These are phyloP conservation scores for Puccinia triticina DNA, from an alignment of 1,284 basidiomycete genomes.

Conservation along the genomic window DNA sequence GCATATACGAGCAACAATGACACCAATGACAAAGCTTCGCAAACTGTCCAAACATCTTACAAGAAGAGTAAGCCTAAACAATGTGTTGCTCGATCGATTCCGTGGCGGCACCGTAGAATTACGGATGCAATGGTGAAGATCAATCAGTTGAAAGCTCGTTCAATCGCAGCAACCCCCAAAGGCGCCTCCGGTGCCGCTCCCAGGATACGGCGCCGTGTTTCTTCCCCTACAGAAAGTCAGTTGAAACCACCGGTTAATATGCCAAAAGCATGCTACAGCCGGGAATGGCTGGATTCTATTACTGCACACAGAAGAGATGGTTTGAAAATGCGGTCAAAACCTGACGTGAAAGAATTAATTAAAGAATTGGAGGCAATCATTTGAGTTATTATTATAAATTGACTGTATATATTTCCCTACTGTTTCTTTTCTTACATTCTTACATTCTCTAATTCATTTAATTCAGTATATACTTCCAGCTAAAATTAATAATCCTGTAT, in stretches of 20 bases:
- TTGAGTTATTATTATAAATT: no score
- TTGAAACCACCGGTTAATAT: background rate
- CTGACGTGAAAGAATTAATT: background rate
- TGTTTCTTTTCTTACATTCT: no score
- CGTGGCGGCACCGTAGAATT: constrained; percentile 15
- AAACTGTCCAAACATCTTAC: constrained; percentile 1
- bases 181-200: constrained; percentile 1
- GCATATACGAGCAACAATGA: constrained; percentile 18
- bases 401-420: no score
- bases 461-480: no score
- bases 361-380: background rate
- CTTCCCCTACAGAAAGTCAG: background rate
- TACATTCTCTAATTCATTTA: no score
- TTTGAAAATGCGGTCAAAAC: constrained; percentile 19
- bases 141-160: constrained; percentile 7
- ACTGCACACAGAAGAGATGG: background rate
- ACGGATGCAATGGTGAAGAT: background rate
- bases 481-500: no score
- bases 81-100: constrained; percentile 18
- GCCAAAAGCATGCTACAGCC: background rate
- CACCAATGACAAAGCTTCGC: constrained; percentile 16
- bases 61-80: background rate
- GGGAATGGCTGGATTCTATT: background rate
- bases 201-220: background rate
- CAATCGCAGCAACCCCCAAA: background rate